phyloP scores from a whole-genome alignment of 441 rosid species.

The Dalechampia spathulata region DNA sequence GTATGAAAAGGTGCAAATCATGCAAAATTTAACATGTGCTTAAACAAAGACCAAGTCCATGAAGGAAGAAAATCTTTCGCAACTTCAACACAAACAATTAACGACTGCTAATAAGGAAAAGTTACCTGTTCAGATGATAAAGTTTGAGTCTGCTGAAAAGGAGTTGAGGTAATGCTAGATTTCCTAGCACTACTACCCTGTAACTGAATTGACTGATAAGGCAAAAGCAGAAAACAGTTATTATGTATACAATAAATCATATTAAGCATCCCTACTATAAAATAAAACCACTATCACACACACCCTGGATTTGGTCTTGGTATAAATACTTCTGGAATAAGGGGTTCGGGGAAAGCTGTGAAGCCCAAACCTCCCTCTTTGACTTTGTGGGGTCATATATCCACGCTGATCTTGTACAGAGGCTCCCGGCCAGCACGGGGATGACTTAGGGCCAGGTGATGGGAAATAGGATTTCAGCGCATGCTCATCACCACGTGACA shows the following conservation, averaged over 20 bases:
- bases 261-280: slow-evolving; percentile 12
- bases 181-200: slow-evolving; percentile 36
- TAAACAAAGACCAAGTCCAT: background rate
- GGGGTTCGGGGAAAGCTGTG: slow-evolving; percentile 69
- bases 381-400: slow-evolving; percentile 61
- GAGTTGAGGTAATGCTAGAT: slow-evolving; percentile 30
- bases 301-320: slow-evolving; percentile 70
- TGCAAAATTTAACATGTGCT: background rate
- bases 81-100: background rate
- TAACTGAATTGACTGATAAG: slow-evolving; percentile 34
- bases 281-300: slow-evolving; percentile 11
- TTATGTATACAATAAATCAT: slow-evolving; percentile 7
- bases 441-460: slow-evolving; percentile 48
- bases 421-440: slow-evolving; percentile 81
- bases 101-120: slow-evolving; percentile 10
- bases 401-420: slow-evolving; percentile 46
- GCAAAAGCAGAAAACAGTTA: slow-evolving; percentile 12
- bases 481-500: slow-evolving; percentile 25
- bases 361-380: slow-evolving; percentile 52
- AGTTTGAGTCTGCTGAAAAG: slow-evolving; percentile 38
- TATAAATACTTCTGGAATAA: slow-evolving; percentile 58
- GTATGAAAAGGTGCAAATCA: background rate
- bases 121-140: slow-evolving; percentile 48
- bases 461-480: slow-evolving; percentile 35
- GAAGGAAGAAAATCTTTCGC: background rate